A percentile compares a stretch with the other conserved stretches of the same genome.
These are phyloP conservation scores for Datura wrightii DNA, from an alignment of 257 asterid species.

Conservation along the genomic window DNA sequence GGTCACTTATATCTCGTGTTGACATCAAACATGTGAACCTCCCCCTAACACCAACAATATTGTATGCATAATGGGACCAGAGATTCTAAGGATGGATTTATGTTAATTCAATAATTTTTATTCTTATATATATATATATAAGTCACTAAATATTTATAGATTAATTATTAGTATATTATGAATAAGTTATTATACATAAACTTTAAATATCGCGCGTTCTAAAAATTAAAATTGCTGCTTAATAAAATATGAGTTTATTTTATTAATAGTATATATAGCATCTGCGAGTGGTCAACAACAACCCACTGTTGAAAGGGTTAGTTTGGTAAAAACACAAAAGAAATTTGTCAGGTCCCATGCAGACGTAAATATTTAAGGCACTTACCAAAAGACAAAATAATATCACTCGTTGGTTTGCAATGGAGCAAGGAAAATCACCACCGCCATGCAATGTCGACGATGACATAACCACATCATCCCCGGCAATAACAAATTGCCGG, in stretches of 20 bases:
- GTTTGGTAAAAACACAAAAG: background rate
- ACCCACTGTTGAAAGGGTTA: background rate
- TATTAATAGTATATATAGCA: background rate
- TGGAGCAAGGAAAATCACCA: conserved; percentile 48
- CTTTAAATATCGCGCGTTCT: background rate
- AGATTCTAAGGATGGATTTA: background rate
- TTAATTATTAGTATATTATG: too few relatives aligned
- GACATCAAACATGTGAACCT: conserved; percentile 50
- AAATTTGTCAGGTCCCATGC: conserved; percentile 18
- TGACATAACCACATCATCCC: background rate
- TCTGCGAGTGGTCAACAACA: background rate
- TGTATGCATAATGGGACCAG: background rate
- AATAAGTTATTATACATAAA: background rate
- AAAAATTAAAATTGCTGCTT: background rate
- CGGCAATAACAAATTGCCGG: background rate
- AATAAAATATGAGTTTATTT: background rate
- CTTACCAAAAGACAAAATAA: background rate
- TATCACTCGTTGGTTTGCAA: conserved; percentile 24
- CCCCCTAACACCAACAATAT: conserved; percentile 19
- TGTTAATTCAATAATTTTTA: background rate
- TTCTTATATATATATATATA: background rate
- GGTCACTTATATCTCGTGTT: conserved; percentile 55
- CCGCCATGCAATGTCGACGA: conserved; percentile 39
- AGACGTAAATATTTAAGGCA: conserved; percentile 27
- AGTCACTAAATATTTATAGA: background rate